phyloP scores from a whole-genome alignment of 805 yeast genomes.

The Wickerhamiella domercqiae region DNA sequence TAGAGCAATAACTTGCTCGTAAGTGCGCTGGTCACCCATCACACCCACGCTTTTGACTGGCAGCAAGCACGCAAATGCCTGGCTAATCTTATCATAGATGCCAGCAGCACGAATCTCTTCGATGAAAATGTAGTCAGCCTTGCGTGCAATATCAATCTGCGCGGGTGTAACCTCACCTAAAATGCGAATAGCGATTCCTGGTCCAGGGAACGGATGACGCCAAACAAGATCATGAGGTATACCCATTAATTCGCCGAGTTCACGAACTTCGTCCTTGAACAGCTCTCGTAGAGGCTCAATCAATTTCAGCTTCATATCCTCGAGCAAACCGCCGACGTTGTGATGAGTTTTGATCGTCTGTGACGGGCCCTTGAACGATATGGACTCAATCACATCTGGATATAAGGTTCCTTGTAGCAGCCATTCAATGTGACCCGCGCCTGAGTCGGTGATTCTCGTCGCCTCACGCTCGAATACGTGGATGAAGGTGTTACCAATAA shows the following conservation, averaged over 20 bases:
- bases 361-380: slow-evolving; percentile 98
- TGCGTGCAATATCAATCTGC: slow-evolving; percentile 93
- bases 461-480: slow-evolving; percentile 96
- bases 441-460: slow-evolving; percentile 57
- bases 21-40: slow-evolving; percentile 98
- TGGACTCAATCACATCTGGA: slow-evolving; percentile 97
- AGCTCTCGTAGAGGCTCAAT: slow-evolving; percentile 98
- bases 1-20: slow-evolving; percentile 97
- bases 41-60: slow-evolving; percentile 99
- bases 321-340: slow-evolving; percentile 95
- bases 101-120: slow-evolving; percentile 93
- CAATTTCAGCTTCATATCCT: slow-evolving; percentile 94
- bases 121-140: slow-evolving; percentile 90
- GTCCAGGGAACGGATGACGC: slow-evolving; percentile 99
- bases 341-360: slow-evolving; percentile 99
- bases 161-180: slow-evolving; percentile 89
- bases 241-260: slow-evolving; percentile 84
- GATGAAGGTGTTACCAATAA: slow-evolving; percentile 94
- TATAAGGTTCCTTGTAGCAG: slow-evolving; percentile 92
- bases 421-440: slow-evolving; percentile 82
- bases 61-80: slow-evolving; percentile 91
- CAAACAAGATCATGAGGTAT: slow-evolving; percentile 94
- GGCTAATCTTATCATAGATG: slow-evolving; percentile 80
- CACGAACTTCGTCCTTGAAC: slow-evolving; percentile 97
- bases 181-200: slow-evolving; percentile 97